Base-by-base conservation (phyloP, 768 basidiomycete species). In the Tylopilus plumbeoviolaceoides region DNA sequence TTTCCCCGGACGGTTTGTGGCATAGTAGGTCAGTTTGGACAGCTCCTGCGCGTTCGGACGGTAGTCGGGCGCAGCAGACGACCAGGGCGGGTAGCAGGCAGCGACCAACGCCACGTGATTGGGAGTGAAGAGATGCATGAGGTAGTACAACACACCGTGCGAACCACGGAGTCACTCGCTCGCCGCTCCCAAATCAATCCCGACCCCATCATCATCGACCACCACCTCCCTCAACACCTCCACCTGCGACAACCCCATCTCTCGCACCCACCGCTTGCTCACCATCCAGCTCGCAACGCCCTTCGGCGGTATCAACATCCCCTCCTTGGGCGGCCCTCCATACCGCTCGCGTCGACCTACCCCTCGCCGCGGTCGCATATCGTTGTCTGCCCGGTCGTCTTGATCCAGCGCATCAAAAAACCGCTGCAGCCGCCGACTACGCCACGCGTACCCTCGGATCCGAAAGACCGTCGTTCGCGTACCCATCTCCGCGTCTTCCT, bases 21-120 rank as follows among this genome's bases (percentile, higher is more conserved):
- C 90, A 73, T 90, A 91, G 68, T 93, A 93, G 4, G 89, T 89
- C 46, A 93, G 76, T 17, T 86, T 80, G 47, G 91, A 92, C 15
- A 92, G 77, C 62, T 93, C 91, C 67, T 92, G 91, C 0, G 87
- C 77, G 59, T 91, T 92, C 12, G 91, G 90, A 12, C 79, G 79
- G 68, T 83, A 91, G 51, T 86, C 83, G 46, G 91, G 86, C 33
- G 82, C 89, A 20, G 89, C 78, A 17, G 87, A 82, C 48, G 91
- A 84, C 40, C 83, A 73, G 8, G 89, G 81, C 15, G 93, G 93
- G 66, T 95, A 95, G 69, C 91, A 95, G 33, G 90, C 83, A 50
- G 83, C 82, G 65, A 95, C 81, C 55, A 93, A 83, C 61, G 84
- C 81, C 62, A 91, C 81, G 74, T 93, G 91, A 73, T 87, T 83